Evolutionary conservation across 306 rosid genomes (phyloP), one percentile per base, ranked within the genome.

Genomic region (Cicer cuneatum): DNA sequence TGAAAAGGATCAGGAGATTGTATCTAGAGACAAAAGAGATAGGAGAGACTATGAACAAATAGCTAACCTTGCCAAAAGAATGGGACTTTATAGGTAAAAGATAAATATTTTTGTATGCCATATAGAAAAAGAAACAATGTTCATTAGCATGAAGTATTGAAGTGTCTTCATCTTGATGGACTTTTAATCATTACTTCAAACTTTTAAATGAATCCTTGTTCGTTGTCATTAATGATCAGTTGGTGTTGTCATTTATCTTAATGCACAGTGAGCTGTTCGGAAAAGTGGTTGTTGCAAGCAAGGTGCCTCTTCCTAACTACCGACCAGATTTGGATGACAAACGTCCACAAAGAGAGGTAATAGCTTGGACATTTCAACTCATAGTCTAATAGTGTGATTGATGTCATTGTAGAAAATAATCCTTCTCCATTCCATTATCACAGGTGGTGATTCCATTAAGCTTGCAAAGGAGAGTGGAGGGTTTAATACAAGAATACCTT

Each of bases 251-350:
- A 18, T 78, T 83, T 48, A 51, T 66, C 64, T 62, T 61, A 39
- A 56, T 78, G 74, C 46, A 41, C 72, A 90, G 96, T 85, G 93
- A 88, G 80, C 6, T 89, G 60, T 93, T 91, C 76, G 98, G 98
- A 66, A 93, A 91, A 89, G 98, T 88, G 69, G 81, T 93, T 63
- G 98, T 93, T 76, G 97, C 98, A 65, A 93, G 98, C 85, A 93
- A 88, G 83, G 92, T 86, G 78, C 98, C 98, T 61, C 98, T 93
- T 84, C 97, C 98, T 53, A 89, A 93, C 89, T 93, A 93, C 83
- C 85, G 98, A 67, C 98, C 98, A 7, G 97, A 93, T 84, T 89
- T 93, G 96, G 98, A 93, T 82, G 98, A 93, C 83, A 93, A 91
- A 81, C 92, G 98, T 61, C 98, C 98, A 57, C 98, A 93, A 57